A percentile compares a stretch with the other conserved stretches of the same genome.
Evolutionary conservation across 2,329 filamentous ascomycete genomes (phyloP).

Genomic region (Teratosphaeriaceae sp.): DNA sequence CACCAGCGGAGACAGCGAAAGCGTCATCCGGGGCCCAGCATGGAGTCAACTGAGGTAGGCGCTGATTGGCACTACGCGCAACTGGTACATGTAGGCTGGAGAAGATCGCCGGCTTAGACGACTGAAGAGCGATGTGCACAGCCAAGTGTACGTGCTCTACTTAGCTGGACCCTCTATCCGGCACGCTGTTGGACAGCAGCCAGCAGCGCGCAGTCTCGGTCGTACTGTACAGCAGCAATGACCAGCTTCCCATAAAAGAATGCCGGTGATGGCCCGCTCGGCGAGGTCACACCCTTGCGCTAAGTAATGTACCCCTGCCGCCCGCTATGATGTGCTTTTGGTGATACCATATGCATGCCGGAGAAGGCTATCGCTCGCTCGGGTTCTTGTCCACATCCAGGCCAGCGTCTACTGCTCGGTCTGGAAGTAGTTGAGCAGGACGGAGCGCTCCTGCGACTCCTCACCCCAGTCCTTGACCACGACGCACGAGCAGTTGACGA

Average conservation of each 20-base stretch:
- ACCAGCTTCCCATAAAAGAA: slow-evolving; percentile 1
- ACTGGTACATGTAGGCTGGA: no score
- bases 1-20: no score
- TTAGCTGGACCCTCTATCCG: slow-evolving; percentile 1
- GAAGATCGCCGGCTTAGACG: no score
- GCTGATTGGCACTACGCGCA: no score
- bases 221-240: slow-evolving; percentile 5
- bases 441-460: slow-evolving; percentile 97
- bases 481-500: slow-evolving; percentile 99
- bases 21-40: no score
- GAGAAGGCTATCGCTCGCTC: background rate
- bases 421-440: slow-evolving; percentile 99
- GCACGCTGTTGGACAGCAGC: slow-evolving; percentile 5
- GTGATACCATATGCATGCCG: background rate
- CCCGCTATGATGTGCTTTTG: slow-evolving; percentile 3
- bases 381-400: background rate
- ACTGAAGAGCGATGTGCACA: slow-evolving; percentile 1
- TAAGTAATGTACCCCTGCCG: background rate
- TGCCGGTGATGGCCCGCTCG: background rate
- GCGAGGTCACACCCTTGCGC: background rate
- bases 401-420: slow-evolving; percentile 52
- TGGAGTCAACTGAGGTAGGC: no score
- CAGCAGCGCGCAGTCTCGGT: background rate
- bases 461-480: slow-evolving; percentile 99
- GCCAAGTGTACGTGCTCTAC: background rate